Evolutionary conservation across 192 early-diverging fungal species (phyloP).

Genomic region (Coemansia sp.): DNA sequence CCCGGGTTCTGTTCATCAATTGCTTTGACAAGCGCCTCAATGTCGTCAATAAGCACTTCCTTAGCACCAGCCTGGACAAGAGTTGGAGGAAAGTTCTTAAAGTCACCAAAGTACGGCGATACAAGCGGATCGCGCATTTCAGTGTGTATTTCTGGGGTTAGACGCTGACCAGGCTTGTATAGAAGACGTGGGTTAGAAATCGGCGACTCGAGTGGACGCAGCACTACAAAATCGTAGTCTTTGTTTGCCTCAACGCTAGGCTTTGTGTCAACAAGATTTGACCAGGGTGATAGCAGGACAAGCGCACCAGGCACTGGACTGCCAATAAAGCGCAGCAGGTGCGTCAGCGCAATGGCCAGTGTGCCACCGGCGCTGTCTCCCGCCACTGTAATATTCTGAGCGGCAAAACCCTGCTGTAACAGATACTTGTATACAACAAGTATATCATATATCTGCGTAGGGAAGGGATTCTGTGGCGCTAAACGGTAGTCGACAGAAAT

Average conservation of each 20-base stretch:
- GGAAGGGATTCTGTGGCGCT: constrained; percentile 75
- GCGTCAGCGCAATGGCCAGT: background rate
- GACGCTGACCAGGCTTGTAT: constrained; percentile 4
- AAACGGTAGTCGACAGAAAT: constrained; percentile 68
- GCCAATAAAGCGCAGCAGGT: background rate
- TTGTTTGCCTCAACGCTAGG: constrained; percentile 1
- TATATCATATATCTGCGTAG: constrained; percentile 68
- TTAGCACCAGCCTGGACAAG: constrained; percentile 8
- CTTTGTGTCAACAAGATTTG: constrained; percentile 4
- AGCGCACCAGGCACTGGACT: background rate
- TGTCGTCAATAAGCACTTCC: constrained; percentile 12
- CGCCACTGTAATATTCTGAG: background rate
- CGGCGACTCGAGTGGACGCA: background rate
- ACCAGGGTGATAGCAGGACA: constrained; percentile 13
- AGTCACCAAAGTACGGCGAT: constrained; percentile 2
- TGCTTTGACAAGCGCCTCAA: background rate
- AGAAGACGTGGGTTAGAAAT: background rate
- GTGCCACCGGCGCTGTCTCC: constrained; percentile 13
- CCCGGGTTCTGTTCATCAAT: background rate
- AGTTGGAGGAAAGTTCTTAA: constrained; percentile 1
- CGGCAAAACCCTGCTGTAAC: constrained; percentile 9
- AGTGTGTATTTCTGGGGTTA: background rate
- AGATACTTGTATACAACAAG: constrained; percentile 71
- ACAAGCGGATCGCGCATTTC: constrained; percentile 9
- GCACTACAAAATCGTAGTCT: constrained; percentile 1